These are phyloP conservation scores for Coffea humblotiana DNA, from an alignment of 305 asterid genomes.

Conservation along the genomic window DNA sequence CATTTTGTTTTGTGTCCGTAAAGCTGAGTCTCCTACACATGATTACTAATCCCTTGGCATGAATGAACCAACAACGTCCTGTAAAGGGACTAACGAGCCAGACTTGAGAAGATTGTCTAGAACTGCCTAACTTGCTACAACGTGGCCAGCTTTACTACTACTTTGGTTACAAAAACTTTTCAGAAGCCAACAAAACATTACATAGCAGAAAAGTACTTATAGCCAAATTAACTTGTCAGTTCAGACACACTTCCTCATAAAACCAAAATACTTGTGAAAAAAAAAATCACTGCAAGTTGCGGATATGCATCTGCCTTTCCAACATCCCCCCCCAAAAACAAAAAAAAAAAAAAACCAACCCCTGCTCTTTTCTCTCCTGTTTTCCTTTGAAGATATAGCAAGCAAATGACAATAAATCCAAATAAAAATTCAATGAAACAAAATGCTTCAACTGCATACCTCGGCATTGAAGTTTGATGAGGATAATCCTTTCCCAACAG, in stretches of 20 bases:
- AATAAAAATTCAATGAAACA: neutral
- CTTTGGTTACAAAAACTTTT: neutral
- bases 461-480: conserved; percentile 88
- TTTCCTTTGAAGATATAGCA: neutral
- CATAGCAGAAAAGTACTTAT: neutral
- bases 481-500: conserved; percentile 86
- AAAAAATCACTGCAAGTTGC: neutral
- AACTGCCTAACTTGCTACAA: neutral
- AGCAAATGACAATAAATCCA: conserved; percentile 3
- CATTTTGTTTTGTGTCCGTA: neutral
- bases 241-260: neutral
- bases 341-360: neutral
- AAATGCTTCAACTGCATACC: conserved; percentile 38
- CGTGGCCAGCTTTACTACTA: neutral
- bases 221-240: neutral
- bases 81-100: neutral
- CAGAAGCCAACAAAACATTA: neutral
- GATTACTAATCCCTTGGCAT: neutral
- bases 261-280: neutral
- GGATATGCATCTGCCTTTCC: neutral
- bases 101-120: neutral
- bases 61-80: neutral
- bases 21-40: neutral
- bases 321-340: neutral
- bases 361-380: neutral